Conservation (phyloP, 2,329 filamentous ascomycete genomes). For the Periconia digitata region DNA sequence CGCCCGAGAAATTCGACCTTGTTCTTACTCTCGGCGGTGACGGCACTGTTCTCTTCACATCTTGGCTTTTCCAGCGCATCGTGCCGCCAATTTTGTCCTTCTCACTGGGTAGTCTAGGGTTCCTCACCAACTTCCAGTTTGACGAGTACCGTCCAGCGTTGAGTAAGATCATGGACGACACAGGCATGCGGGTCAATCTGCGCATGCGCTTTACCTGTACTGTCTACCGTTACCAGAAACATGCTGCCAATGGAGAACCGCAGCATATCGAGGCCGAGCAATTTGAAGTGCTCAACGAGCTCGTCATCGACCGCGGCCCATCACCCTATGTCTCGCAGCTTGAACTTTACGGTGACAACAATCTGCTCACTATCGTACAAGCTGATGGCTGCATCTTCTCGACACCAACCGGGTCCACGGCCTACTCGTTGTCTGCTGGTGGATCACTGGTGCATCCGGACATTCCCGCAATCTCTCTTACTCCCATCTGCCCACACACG, state of each 20-base stretch:
- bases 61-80: slow-evolving; percentile 88
- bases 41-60: slow-evolving; percentile 84
- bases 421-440: slow-evolving; percentile 93
- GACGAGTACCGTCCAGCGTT: slow-evolving; percentile 84
- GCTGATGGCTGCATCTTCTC: slow-evolving; percentile 98
- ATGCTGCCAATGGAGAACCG: slow-evolving; percentile 54
- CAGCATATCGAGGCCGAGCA: slow-evolving; percentile 83
- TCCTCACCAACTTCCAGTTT: slow-evolving; percentile 86
- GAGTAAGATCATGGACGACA: slow-evolving; percentile 86
- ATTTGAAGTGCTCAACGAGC: slow-evolving; percentile 96
- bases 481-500: slow-evolving; percentile 96
- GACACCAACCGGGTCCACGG: slow-evolving; percentile 86
- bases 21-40: slow-evolving; percentile 87
- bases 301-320: slow-evolving; percentile 96
- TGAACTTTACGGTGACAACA: slow-evolving; percentile 93
- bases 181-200: slow-evolving; percentile 94
- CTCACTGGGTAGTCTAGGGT: slow-evolving; percentile 81
- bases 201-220: slow-evolving; percentile 99
- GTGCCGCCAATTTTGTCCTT: slow-evolving; percentile 85
- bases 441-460: slow-evolving; percentile 95
- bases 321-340: slow-evolving; percentile 96
- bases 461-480: slow-evolving; percentile 93
- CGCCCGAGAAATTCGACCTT: slow-evolving; percentile 92
- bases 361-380: slow-evolving; percentile 91
- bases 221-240: slow-evolving; percentile 70